phyloP scores from a whole-genome alignment of 164 flowering plant species.

The Nymphaea thermarum region DNA sequence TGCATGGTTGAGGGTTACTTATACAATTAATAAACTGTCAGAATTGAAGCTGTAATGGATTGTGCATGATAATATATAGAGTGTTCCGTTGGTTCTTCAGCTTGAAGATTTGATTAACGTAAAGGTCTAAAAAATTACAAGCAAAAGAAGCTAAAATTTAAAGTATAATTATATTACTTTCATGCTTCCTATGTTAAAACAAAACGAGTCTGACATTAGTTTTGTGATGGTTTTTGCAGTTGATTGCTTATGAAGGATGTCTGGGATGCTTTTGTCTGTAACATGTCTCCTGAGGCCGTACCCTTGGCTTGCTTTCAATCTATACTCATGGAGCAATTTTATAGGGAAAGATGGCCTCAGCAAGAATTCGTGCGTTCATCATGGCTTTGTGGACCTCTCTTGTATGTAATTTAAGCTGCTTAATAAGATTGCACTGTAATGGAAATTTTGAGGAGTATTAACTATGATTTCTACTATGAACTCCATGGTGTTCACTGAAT shows the following conservation, averaged over 20 bases:
- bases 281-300: not conserved
- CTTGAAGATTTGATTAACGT: too few species aligned
- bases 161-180: too few species aligned
- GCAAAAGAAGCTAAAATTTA: too few species aligned
- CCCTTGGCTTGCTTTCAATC: not conserved
- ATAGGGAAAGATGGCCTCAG: not conserved
- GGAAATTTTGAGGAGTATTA: not conserved
- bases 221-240: not conserved
- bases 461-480: not conserved
- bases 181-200: not conserved
- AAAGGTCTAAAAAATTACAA: too few species aligned
- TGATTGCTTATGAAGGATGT: not conserved
- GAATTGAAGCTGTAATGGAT: too few species aligned
- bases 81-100: too few species aligned
- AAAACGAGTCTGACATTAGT: not conserved
- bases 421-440: not conserved
- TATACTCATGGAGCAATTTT: not conserved
- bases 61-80: too few species aligned
- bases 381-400: not conserved
- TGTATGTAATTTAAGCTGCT: not conserved
- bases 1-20: too few species aligned
- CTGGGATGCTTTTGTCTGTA: not conserved
- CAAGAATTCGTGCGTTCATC: not conserved
- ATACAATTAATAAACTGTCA: too few species aligned
- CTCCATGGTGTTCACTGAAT: not conserved